A percentile compares a stretch with the other conserved stretches of the same genome.
Evolutionary conservation across 768 basidiomycete species (phyloP).

Genomic region (Rhizopogon rudus): DNA sequence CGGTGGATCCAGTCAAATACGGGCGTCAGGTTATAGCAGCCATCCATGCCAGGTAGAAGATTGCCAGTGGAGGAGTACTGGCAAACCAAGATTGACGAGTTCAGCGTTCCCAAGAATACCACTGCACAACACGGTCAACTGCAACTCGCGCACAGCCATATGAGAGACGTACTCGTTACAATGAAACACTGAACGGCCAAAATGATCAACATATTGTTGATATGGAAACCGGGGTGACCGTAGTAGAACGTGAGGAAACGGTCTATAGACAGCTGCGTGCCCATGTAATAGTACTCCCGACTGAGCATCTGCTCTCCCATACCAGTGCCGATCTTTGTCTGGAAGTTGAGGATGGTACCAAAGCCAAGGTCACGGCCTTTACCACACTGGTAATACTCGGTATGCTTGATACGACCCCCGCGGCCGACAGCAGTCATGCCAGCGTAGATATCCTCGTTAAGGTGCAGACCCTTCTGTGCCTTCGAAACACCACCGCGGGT

Average conservation of each 20-base stretch:
- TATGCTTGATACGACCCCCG: slow-evolving; percentile 97
- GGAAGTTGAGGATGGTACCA: slow-evolving; percentile 98
- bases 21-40: slow-evolving; percentile 92
- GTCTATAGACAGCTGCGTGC: slow-evolving; percentile 96
- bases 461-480: slow-evolving; percentile 97
- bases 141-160: neutral
- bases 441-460: slow-evolving; percentile 99
- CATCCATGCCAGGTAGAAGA: slow-evolving; percentile 71
- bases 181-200: slow-evolving; percentile 95
- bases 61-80: slow-evolving; percentile 67
- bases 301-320: slow-evolving; percentile 99
- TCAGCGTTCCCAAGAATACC: slow-evolving; percentile 92
- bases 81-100: slow-evolving; percentile 77
- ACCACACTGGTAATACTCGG: slow-evolving; percentile 98
- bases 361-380: slow-evolving; percentile 99
- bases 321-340: slow-evolving; percentile 99
- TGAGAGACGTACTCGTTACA: slow-evolving; percentile 66
- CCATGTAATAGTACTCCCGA: slow-evolving; percentile 97
- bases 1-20: slow-evolving; percentile 95
- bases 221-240: slow-evolving; percentile 98
- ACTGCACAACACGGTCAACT: slow-evolving; percentile 42
- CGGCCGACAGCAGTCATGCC: slow-evolving; percentile 98
- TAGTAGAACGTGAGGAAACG: slow-evolving; percentile 99
- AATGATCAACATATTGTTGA: slow-evolving; percentile 99
- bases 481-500: slow-evolving; percentile 98